Base-by-base conservation (phyloP, 2,329 filamentous ascomycete species). In the Drechslerella stenobrocha region DNA sequence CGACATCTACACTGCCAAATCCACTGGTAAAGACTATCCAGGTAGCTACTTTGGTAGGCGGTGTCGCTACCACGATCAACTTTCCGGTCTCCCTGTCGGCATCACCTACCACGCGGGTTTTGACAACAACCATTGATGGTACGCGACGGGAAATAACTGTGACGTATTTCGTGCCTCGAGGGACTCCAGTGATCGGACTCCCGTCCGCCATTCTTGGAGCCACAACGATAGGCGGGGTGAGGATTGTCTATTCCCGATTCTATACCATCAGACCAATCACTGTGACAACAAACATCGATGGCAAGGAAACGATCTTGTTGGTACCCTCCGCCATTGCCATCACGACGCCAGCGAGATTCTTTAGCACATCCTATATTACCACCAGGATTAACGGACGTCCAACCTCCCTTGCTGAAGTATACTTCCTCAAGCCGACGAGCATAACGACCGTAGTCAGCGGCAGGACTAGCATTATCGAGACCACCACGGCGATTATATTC, bases 71-170 rank as follows among this genome's bases (percentile, higher is more conserved):
- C 7, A 47, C 37, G 3, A 15, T 67, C 22, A 55, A 67, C 37
- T 67, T 67, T 42, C 63, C 63, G n/a, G 35, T 67, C 13, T 67
- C 63, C 11, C 50, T 67, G 7, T 67, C 63, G 4, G 63, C 63
- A 2, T 52, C 40, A 9, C 35, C 55, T 1, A 67, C 55, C 1
- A 60, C 46, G 6, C n/a, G 15, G 11, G 50, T 60, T 9, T 9
- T 60, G 5, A 67, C 63, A 11, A 60, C 63, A 1, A 60, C 24
- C 2, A 28, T 55, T n/a, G 30, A 46, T 23, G 63, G 63, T 7
- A 67, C 55, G 2, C 23, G 45, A 34, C 35, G 50, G 22, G 28
- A 56, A 4, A 46, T 67, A 18, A 60, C 63, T 3, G 52, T 50
- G 3, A 67, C 63, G 2, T 60, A 60, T 42, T 67, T 55, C 32